Evolutionary conservation across 176 grass and related monocot genomes (phyloP).

Genomic region (Phoenix roebelenii): DNA sequence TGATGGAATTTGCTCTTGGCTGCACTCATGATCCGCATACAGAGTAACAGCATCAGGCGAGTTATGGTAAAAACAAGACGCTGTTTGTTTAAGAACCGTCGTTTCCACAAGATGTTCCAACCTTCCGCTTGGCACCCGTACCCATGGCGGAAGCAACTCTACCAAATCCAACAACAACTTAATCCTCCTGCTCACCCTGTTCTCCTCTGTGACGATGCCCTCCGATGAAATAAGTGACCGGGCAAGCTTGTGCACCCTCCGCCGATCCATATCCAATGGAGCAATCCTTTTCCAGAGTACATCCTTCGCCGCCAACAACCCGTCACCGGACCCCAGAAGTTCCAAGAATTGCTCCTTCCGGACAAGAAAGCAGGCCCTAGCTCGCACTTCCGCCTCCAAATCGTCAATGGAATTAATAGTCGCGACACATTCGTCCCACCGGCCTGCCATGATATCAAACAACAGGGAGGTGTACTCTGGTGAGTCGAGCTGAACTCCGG

Average conservation of each 20-base stretch:
- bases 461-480: constrained; percentile 53
- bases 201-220: constrained; percentile 34
- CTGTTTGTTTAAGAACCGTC: constrained; percentile 49
- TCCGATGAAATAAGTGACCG: constrained; percentile 45
- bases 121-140: constrained; percentile 46
- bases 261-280: constrained; percentile 43
- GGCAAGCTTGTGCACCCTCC: constrained; percentile 52
- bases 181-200: constrained; percentile 43
- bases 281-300: constrained; percentile 61
- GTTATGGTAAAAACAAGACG: constrained; percentile 79
- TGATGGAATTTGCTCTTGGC: constrained; percentile 67
- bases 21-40: constrained; percentile 82
- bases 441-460: constrained; percentile 55
- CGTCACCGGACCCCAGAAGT: constrained; percentile 51
- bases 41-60: constrained; percentile 48
- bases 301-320: constrained; percentile 38
- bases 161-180: constrained; percentile 75
- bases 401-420: constrained; percentile 44
- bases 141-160: constrained; percentile 57
- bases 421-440: constrained; percentile 68
- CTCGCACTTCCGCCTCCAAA: constrained; percentile 23
- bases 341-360: constrained; percentile 87
- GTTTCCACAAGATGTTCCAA: constrained; percentile 74
- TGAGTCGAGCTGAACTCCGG: constrained; percentile 56
- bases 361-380: constrained; percentile 46